Evolutionary conservation across 345 rosid genomes (phyloP).

Genomic region (Heritiera fomes): DNA sequence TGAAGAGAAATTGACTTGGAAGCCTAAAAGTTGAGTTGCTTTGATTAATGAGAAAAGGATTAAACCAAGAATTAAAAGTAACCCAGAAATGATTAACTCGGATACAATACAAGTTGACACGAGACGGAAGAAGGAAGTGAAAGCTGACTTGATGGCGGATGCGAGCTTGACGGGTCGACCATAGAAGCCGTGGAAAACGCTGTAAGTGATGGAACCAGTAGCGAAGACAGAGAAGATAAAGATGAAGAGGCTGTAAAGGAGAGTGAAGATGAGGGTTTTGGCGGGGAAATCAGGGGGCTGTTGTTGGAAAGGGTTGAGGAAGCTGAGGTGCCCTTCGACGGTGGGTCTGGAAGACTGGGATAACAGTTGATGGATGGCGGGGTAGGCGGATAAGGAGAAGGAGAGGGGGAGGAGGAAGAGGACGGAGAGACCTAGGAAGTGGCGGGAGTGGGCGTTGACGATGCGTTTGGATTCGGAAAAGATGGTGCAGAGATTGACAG

Average conservation of each 20-base stretch:
- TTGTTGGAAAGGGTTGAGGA: constrained; percentile 19
- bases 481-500: constrained; percentile 36
- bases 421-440: constrained; percentile 85
- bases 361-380: constrained; percentile 48
- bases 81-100: constrained; percentile 30
- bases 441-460: constrained; percentile 77
- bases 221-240: constrained; percentile 45
- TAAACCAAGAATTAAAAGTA: constrained; percentile 31
- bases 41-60: constrained; percentile 24
- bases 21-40: constrained; percentile 32
- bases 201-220: constrained; percentile 60
- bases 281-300: neutral
- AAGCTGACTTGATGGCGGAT: constrained; percentile 56
- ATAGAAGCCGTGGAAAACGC: constrained; percentile 69
- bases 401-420: constrained; percentile 73
- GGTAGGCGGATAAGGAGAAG: constrained; percentile 55
- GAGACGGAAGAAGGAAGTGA: constrained; percentile 58
- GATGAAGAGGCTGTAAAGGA: constrained; percentile 35
- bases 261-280: constrained; percentile 22
- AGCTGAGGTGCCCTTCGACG: constrained; percentile 31
- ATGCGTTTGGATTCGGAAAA: constrained; percentile 62
- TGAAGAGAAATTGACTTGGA: constrained; percentile 35
- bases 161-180: constrained; percentile 75
- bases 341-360: constrained; percentile 31
- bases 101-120: constrained; percentile 33